Percentiles rank a stretch among this genome's conserved stretches.
phyloP scores from a whole-genome alignment of 2,329 filamentous ascomycete genomes.

The Ophiocordyceps sinensis region DNA sequence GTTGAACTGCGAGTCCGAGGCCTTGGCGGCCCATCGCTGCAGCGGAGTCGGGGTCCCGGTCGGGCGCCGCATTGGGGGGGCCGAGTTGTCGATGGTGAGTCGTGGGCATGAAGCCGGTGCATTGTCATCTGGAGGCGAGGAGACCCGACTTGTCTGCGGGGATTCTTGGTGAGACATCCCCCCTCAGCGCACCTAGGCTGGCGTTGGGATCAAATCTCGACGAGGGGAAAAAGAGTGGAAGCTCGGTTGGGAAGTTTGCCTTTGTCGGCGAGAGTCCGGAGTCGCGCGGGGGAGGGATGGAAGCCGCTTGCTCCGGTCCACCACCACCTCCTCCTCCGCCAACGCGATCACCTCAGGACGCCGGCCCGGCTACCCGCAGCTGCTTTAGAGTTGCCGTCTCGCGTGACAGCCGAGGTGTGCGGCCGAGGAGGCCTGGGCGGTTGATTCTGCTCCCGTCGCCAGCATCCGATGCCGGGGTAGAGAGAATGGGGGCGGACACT shows the following conservation, averaged over 20 bases:
- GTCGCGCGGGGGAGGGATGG: neutral
- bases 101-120: slow-evolving; percentile 18
- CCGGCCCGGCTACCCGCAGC: neutral
- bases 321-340: neutral
- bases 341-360: neutral
- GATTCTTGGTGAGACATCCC: slow-evolving; percentile 40
- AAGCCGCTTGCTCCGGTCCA: neutral
- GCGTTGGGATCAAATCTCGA: neutral
- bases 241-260: neutral
- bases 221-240: neutral
- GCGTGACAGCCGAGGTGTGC: neutral
- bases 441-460: neutral
- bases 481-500: slow-evolving; percentile 26
- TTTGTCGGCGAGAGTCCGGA: neutral
- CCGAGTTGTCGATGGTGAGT: slow-evolving; percentile 12
- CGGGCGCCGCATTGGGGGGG: slow-evolving; percentile 17
- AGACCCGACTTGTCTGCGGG: slow-evolving; percentile 15
- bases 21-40: slow-evolving; percentile 40
- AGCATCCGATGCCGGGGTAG: slow-evolving; percentile 9
- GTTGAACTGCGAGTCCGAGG: slow-evolving; percentile 56
- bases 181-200: slow-evolving; percentile 2
- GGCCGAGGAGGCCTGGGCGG: neutral
- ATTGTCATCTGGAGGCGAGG: slow-evolving; percentile 21
- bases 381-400: neutral
- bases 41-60: slow-evolving; percentile 24